Conservation (phyloP, 2,329 filamentous ascomycete genomes). For the Aureobasidium subglaciale region DNA sequence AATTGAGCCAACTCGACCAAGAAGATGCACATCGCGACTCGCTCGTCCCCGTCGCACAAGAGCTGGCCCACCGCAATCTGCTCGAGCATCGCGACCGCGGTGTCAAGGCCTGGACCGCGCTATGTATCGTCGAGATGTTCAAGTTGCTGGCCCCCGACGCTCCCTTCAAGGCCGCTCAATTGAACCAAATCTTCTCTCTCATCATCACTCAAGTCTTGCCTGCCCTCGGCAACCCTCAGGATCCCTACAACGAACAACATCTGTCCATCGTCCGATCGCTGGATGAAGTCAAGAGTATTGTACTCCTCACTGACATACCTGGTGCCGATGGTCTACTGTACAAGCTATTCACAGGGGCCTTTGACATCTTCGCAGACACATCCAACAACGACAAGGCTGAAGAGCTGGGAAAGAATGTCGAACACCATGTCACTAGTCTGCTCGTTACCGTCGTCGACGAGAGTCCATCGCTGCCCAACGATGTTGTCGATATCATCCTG, state of each 20-base stretch:
- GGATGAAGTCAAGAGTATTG: conserved; percentile 87
- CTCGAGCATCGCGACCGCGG: conserved; percentile 88
- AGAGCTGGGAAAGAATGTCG: conserved; percentile 83
- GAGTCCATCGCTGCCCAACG: conserved; percentile 64
- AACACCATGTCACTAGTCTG: conserved; percentile 83
- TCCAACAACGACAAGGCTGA: conserved; percentile 70
- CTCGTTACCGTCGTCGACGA: conserved; percentile 84
- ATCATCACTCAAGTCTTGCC: conserved; percentile 80
- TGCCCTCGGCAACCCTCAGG: conserved; percentile 74
- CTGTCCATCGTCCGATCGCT: conserved; percentile 84
- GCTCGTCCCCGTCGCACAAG: conserved; percentile 74
- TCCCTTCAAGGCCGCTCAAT: conserved; percentile 80
- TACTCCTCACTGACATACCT: conserved; percentile 82
- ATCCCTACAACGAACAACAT: conserved; percentile 89
- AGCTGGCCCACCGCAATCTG: conserved; percentile 74
- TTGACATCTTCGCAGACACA: conserved; percentile 80
- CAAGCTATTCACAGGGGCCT: conserved; percentile 78
- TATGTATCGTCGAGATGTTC: conserved; percentile 88
- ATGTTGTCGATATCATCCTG: conserved; percentile 86
- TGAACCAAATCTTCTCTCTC: conserved; percentile 92
- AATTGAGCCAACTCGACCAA: conserved; percentile 80
- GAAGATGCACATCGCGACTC: conserved; percentile 77
- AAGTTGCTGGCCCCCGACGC: conserved; percentile 90
- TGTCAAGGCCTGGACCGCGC: conserved; percentile 80
- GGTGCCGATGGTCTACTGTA: conserved; percentile 72